A percentile compares a stretch with the other conserved stretches of the same genome.
Conservation (phyloP, 805 yeast species). For the Clavispora vitiphila region DNA sequence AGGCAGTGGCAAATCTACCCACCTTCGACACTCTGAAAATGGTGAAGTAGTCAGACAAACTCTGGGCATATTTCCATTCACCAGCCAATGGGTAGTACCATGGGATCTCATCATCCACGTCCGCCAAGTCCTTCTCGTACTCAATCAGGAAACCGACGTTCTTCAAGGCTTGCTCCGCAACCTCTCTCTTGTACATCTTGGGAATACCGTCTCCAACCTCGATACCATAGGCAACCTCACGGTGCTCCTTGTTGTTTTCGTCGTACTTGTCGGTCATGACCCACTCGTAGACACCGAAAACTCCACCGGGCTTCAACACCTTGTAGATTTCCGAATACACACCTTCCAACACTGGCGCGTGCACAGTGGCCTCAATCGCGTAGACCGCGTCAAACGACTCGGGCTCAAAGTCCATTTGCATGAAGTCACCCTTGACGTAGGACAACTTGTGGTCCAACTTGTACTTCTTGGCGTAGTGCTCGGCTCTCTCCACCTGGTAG, state of each 20-base stretch:
- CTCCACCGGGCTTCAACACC: conserved; percentile 96
- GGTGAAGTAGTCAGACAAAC: conserved; percentile 71
- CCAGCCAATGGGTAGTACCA: conserved; percentile 98
- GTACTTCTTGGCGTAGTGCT: conserved; percentile 63
- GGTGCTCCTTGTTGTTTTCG: conserved; percentile 80
- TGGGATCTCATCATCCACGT: conserved; percentile 75
- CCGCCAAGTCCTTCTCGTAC: conserved; percentile 78
- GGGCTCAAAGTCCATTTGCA: conserved; percentile 96
- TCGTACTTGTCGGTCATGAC: conserved; percentile 95
- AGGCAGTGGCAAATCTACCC: conserved; percentile 85
- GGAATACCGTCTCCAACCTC: conserved; percentile 99
- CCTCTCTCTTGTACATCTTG: conserved; percentile 82
- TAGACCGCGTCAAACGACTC: conserved; percentile 92
- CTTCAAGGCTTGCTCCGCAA: conserved; percentile 82
- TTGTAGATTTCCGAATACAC: conserved; percentile 92
- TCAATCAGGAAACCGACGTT: conserved; percentile 82
- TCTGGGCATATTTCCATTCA: conserved; percentile 84
- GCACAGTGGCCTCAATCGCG: conserved; percentile 98
- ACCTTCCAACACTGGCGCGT: conserved; percentile 94
- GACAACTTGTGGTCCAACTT: conserved; percentile 68
- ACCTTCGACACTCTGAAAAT: conserved; percentile 80
- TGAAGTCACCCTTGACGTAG: conserved; percentile 95
- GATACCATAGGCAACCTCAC: conserved; percentile 93
- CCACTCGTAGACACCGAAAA: conserved; percentile 98
- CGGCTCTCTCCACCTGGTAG: conserved; percentile 91